These are phyloP conservation scores for Suillus plorans DNA, from an alignment of 768 basidiomycete species.

Conservation along the genomic window DNA sequence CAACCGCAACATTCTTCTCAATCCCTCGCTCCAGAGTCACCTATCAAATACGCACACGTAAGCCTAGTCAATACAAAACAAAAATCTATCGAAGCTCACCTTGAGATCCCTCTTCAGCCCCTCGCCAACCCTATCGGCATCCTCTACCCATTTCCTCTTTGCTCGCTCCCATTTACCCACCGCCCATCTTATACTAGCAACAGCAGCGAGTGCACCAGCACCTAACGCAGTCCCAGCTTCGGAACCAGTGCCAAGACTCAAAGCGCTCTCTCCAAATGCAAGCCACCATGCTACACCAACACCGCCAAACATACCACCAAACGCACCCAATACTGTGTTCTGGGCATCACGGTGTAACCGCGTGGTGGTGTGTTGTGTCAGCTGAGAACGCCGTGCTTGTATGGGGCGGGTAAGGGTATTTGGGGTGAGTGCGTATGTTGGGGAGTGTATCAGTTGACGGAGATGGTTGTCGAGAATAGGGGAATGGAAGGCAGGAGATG, in stretches of 20 bases:
- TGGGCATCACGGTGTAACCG: slow-evolving; percentile 68
- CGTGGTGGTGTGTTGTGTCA: slow-evolving; percentile 54
- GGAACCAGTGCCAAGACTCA: slow-evolving; percentile 35
- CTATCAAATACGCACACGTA: slow-evolving; percentile 31
- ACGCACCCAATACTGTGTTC: slow-evolving; percentile 49
- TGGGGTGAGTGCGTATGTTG: slow-evolving; percentile 44
- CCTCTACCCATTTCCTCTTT: slow-evolving; percentile 65
- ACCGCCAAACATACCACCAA: slow-evolving; percentile 48
- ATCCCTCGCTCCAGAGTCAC: slow-evolving; percentile 45
- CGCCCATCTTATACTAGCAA: slow-evolving; percentile 57
- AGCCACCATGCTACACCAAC: slow-evolving; percentile 57
- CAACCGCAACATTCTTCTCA: slow-evolving; percentile 49
- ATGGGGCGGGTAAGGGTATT: slow-evolving; percentile 52
- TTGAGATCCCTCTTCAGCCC: slow-evolving; percentile 65
- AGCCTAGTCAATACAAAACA: slow-evolving; percentile 7
- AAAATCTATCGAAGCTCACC: slow-evolving; percentile 36
- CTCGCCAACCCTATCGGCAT: slow-evolving; percentile 60
- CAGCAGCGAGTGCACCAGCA: slow-evolving; percentile 50
- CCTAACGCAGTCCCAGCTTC: slow-evolving; percentile 62
- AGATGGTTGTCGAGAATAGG: slow-evolving; percentile 59
- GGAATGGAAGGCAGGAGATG: slow-evolving; percentile 37
- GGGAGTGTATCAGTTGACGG: slow-evolving; percentile 49
- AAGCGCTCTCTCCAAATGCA: slow-evolving; percentile 40
- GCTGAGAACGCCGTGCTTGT: slow-evolving; percentile 47
- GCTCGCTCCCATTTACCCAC: slow-evolving; percentile 68